phyloP scores from a whole-genome alignment of 352 stramenopile species.

The Globisporangium spinosum region DNA sequence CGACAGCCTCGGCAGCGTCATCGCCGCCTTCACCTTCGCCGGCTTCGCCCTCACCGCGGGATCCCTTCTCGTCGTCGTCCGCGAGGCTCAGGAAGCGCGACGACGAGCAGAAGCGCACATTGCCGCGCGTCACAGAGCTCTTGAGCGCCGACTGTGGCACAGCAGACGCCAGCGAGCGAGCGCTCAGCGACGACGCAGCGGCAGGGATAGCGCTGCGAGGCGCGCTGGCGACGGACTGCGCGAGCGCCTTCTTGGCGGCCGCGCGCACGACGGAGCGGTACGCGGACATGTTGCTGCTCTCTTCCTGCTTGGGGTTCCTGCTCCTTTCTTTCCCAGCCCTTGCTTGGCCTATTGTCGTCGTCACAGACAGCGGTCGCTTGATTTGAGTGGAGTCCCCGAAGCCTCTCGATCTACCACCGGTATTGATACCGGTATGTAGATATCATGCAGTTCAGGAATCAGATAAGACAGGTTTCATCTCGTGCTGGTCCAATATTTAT shows the following conservation, averaged over 20 bases:
- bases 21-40: slow-evolving; percentile 23
- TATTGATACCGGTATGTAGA: not conserved
- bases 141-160: slow-evolving; percentile 3
- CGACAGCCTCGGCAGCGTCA: slow-evolving; percentile 18
- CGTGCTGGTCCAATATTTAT: not conserved
- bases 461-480: too few relatives aligned
- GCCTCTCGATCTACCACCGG: not conserved
- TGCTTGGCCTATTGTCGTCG: not conserved
- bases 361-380: not conserved
- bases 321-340: not conserved
- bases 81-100: slow-evolving; percentile 77
- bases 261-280: slow-evolving; percentile 25
- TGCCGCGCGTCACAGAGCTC: not conserved
- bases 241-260: slow-evolving; percentile 17
- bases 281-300: slow-evolving; percentile 21
- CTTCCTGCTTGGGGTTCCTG: slow-evolving; percentile 2
- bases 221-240: slow-evolving; percentile 4
- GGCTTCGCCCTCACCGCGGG: slow-evolving; percentile 17
- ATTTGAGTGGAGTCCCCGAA: not conserved
- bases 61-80: slow-evolving; percentile 42
- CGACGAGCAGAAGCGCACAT: slow-evolving; percentile 38
- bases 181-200: not conserved
- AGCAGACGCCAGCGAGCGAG: slow-evolving; percentile 4
- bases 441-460: too few relatives aligned
- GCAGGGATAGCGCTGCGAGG: not conserved